These are phyloP conservation scores for Diospyros lotus DNA, from an alignment of 148 eudicot genomes.

Conservation along the genomic window DNA sequence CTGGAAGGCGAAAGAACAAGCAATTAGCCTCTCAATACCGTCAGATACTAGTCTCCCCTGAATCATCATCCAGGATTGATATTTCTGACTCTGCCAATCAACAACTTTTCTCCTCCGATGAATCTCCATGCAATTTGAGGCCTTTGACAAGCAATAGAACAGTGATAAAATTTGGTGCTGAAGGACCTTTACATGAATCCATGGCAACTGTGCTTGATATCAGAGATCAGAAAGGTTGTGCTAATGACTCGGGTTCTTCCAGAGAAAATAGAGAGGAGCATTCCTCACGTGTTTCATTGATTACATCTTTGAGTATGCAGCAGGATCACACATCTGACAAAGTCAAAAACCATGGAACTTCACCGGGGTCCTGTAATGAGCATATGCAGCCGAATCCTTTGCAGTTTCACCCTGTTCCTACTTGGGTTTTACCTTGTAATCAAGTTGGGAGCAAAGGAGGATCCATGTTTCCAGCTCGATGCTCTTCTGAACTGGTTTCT, in stretches of 20 bases:
- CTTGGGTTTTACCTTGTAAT: constrained; percentile 9
- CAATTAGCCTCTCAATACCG: constrained; percentile 32
- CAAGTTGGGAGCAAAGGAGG: constrained; percentile 4
- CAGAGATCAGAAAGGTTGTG: constrained; percentile 10
- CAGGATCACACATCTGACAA: background rate
- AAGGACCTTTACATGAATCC: constrained; percentile 21
- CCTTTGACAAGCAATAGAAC: constrained; percentile 21
- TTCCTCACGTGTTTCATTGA: constrained; percentile 18
- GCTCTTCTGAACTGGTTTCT: constrained; percentile 4
- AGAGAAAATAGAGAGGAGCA: constrained; percentile 13
- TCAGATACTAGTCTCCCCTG: constrained; percentile 22
- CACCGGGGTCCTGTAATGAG: constrained; percentile 9
- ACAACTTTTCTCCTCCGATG: constrained; percentile 17
- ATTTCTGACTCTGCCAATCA: constrained; percentile 17
- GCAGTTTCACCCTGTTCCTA: constrained; percentile 19
- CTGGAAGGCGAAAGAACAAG: constrained; percentile 47
- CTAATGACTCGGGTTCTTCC: background rate
- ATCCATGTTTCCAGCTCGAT: background rate
- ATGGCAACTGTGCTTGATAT: constrained; percentile 7
- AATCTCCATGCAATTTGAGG: constrained; percentile 20
- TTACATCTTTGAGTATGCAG: constrained; percentile 5
- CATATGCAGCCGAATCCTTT: constrained; percentile 9
- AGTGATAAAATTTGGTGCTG: constrained; percentile 25
- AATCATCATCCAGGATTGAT: constrained; percentile 15
- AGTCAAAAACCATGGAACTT: constrained; percentile 2